These are phyloP conservation scores for Lactarius indigo DNA, from an alignment of 768 basidiomycete genomes.

Conservation along the genomic window DNA sequence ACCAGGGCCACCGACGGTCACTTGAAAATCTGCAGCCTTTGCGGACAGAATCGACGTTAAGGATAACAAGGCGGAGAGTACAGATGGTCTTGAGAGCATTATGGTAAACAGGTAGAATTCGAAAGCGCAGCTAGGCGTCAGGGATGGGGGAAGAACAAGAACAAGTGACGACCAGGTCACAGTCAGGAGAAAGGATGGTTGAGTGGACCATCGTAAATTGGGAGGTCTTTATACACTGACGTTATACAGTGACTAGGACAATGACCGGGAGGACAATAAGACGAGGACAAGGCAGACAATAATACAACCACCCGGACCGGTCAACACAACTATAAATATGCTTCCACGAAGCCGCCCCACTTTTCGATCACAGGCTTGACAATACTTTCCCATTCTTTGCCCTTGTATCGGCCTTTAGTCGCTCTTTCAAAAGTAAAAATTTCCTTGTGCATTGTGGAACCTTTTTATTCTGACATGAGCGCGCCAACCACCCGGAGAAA, in stretches of 20 bases:
- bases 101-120: background rate
- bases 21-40: constrained; percentile 38
- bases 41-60: constrained; percentile 36
- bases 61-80: constrained; percentile 25
- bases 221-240: constrained; percentile 10
- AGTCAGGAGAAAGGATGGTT: constrained; percentile 12
- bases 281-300: background rate
- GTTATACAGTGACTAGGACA: constrained; percentile 16
- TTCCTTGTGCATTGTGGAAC: constrained; percentile 64
- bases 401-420: constrained; percentile 48
- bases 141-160: background rate
- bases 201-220: background rate
- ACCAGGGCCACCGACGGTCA: constrained; percentile 46
- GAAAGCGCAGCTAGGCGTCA: constrained; percentile 11
- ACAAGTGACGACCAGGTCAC: constrained; percentile 16
- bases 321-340: constrained; percentile 27
- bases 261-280: constrained; percentile 8
- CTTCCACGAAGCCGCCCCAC: constrained; percentile 66
- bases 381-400: constrained; percentile 69
- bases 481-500: constrained; percentile 28
- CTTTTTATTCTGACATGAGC: constrained; percentile 32
- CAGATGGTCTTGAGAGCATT: constrained; percentile 27
- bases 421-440: constrained; percentile 72
- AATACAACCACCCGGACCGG: background rate
- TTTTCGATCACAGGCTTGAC: constrained; percentile 74